Percentiles rank a stretch among this genome's conserved stretches.
Evolutionary conservation across 306 rosid genomes (phyloP).

Genomic region (Cicer chorassanicum): DNA sequence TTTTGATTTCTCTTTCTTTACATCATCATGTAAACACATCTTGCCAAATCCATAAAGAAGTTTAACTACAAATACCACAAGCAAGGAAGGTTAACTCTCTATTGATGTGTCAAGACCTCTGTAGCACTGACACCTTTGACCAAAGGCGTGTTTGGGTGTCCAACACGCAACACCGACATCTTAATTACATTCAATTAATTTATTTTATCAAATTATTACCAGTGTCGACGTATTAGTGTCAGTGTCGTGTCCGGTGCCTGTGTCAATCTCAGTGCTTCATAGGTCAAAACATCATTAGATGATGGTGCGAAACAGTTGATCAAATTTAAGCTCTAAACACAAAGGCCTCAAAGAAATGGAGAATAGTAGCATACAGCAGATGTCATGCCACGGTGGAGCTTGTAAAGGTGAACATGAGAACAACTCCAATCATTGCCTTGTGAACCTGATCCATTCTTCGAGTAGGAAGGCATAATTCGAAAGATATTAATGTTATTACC

Average conservation of each 20-base stretch:
- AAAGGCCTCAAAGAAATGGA: constrained; percentile 42
- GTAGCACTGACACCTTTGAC: too few relatives aligned
- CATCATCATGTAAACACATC: constrained; percentile 40
- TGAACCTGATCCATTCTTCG: constrained; percentile 65
- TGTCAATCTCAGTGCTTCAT: too few relatives aligned
- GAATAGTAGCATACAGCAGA: constrained; percentile 72
- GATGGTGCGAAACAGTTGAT: constrained; percentile 29
- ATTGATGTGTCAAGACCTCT: constrained; percentile 26
- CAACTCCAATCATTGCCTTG: constrained; percentile 71
- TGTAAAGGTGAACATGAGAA: constrained; percentile 89
- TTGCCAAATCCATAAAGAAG: constrained; percentile 36
- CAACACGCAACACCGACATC: too few relatives aligned
- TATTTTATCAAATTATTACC: too few relatives aligned
- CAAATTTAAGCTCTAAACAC: constrained; percentile 37
- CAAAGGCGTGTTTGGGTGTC: too few relatives aligned
- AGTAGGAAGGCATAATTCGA: constrained; percentile 77
- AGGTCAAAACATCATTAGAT: constrained; percentile 33
- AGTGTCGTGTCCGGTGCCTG: too few relatives aligned
- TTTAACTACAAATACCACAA: constrained; percentile 27
- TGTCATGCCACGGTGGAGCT: constrained; percentile 93
- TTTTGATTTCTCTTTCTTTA: constrained; percentile 26
- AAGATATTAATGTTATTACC: constrained; percentile 90
- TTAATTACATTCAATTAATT: too few relatives aligned
- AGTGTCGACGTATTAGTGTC: too few relatives aligned
- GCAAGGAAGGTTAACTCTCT: constrained; percentile 21